Conservation (phyloP, 257 asterid species). For the Solanum dulcamara region DNA sequence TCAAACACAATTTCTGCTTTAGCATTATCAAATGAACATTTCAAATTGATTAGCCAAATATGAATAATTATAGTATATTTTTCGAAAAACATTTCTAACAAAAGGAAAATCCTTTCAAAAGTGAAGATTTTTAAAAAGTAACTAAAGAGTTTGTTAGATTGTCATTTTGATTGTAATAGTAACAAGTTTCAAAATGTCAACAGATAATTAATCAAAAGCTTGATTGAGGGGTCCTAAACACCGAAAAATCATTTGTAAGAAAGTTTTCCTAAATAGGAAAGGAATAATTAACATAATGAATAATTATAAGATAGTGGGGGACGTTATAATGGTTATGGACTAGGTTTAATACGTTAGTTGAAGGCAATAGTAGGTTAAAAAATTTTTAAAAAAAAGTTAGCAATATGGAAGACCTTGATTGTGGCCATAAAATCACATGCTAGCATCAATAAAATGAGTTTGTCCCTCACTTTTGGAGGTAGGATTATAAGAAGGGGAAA, state of each 20-base stretch:
- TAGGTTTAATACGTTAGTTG: not conserved
- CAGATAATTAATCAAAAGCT: not conserved
- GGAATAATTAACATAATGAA: not conserved
- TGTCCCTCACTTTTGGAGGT: conserved; percentile 55
- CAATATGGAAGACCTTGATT: conserved; percentile 18
- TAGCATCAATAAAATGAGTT: conserved; percentile 37
- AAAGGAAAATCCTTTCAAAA: not conserved
- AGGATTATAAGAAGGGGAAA: conserved; percentile 19
- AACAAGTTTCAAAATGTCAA: not conserved
- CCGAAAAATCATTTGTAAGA: not conserved
- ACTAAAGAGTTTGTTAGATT: not conserved
- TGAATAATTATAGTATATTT: not conserved
- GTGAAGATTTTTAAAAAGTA: not conserved
- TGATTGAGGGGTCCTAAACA: conserved; percentile 4
- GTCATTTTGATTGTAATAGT: conserved; percentile 11
- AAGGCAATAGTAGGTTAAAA: conserved; percentile 1
- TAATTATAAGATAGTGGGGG: not conserved
- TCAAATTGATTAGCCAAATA: not conserved
- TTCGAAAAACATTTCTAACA: not conserved
- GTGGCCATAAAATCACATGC: conserved; percentile 46
- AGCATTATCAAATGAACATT: not conserved
- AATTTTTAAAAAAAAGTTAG: conserved; percentile 5
- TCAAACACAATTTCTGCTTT: not conserved
- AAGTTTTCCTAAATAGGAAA: conserved; percentile 27
- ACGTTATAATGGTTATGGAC: not conserved